Evolutionary conservation across 176 grass and related monocot species (phyloP), one percentile per base, ranked within the genome.

Genomic region (Pontederia crassipes): DNA sequence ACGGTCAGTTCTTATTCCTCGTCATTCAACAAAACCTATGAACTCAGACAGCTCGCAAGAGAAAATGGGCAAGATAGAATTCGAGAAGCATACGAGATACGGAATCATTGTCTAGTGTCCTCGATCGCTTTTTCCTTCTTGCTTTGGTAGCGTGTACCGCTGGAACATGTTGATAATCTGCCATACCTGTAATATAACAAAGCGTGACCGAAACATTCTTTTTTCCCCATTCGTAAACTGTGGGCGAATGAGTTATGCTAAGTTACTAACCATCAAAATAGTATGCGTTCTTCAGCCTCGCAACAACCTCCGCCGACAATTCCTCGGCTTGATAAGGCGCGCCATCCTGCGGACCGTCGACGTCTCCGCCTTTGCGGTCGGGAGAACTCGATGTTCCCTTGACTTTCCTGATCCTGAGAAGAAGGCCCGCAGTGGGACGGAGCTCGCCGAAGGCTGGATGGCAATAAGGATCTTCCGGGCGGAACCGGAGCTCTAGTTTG

Each of bases 141-240:
- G 17, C 59, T 49, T 87, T 68, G 29, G 86, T 83, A 70, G 86
- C 83, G 77, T 90, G 86, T 9, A 90, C 69, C 46, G 81, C 77
- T 70, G 87, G 52, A 55, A 96, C 80, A 87, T 90, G 72, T 60
- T 96, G 91, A 77, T 84, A 96, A 65, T 96, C 91, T 59, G 75
- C 58, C 86, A 96, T 84, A 57, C 90, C 90, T 95, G 58, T 29
- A 15, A 9, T 16, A 65, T 14, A 54, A 1, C 20, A 40, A 40
- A 40, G 6, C 2, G 32, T 40, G 32, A 40, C 32, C 2, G 6
- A 40, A 40, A 40, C 32, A 40, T 40, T 40, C 6, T 40, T 40
- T 40, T 40, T 40, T 40, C 6, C 32, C 6, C 32, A 40, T 40
- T 40, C 32, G 6, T 3, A 40, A 40, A 40, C 32, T 4, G 32